Evolutionary conservation across 2,329 filamentous ascomycete species (phyloP), one percentile per base, ranked within the genome.

Genomic region (Lasiodiplodia hormozganensis): DNA sequence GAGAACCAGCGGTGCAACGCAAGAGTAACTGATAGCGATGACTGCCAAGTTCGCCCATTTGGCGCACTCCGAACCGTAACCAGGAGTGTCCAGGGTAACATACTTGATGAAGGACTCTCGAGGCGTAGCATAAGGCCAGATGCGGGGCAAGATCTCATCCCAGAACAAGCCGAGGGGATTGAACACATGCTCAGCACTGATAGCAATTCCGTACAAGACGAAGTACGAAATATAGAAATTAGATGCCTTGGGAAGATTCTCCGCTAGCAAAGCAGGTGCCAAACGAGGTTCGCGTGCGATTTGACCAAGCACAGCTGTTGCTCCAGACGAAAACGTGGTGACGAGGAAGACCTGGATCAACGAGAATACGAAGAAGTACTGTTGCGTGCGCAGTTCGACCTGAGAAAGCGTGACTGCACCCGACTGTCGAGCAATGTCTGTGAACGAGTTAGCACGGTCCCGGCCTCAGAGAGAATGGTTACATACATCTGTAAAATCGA

Each of bases 151-250:
- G 94, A 2, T 97, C 85, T 62, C 94, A 94, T 72, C 97, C 90
- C 76, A 97, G 84, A 78, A 93, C 96, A 36, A 95, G 81, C 71
- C 96, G 89, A 1, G 90, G 88, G 43, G 97, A 85, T 77, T 98
- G 97, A 62, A 96, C 84, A 25, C 95, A 94, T 0, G 90, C 89
- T 34, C 95, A 89, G 58, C 96, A 88, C 69, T 97, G 94, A 77
- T 96, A 90, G 64, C 73, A 1, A 77, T 70, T 31, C 79, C 79
- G 69, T 80, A 76, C 3, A 82, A 65, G 43, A 81, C 74, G 70
- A 81, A 79, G 72, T 81, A 82, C 2, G 77, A 78, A 21, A 81
- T 67, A 71, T 81, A 82, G 73, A 81, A 81, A 71, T 81, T 81
- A 38, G 76, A 77, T 0, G 80, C 78, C 57, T 76, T 78, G 2